phyloP scores from a whole-genome alignment of 2,329 filamentous ascomycete genomes.

The Albifimbria verrucaria region DNA sequence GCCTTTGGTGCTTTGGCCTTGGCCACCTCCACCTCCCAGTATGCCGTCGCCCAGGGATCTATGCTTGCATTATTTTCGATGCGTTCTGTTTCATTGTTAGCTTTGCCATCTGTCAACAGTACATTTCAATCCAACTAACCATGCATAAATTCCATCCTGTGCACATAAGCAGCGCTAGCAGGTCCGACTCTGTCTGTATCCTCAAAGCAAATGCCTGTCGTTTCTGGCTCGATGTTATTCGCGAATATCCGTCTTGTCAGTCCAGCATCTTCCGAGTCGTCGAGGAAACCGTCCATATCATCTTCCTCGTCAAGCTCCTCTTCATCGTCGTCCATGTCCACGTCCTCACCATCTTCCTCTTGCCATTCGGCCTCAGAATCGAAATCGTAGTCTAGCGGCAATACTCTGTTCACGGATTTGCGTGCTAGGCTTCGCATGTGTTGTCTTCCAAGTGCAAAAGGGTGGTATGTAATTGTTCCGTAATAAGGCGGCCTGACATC shows the following conservation, averaged over 20 bases:
- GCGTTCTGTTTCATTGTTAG: conserved; percentile 33
- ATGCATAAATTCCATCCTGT: conserved; percentile 72
- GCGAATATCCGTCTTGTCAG: conserved; percentile 54
- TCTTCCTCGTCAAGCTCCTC: conserved; percentile 74
- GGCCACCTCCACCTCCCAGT: conserved; percentile 64
- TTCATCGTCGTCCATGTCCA: conserved; percentile 64
- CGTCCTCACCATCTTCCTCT: conserved; percentile 67
- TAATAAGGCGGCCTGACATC: conserved; percentile 69
- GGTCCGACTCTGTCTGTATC: conserved; percentile 45
- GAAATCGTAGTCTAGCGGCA: conserved; percentile 75
- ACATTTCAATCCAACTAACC: conserved; percentile 43
- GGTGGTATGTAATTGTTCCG: conserved; percentile 66
- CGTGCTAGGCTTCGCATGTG: conserved; percentile 50
- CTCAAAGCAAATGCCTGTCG: conserved; percentile 83
- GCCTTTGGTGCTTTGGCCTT: conserved; percentile 22
- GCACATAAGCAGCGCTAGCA: conserved; percentile 51
- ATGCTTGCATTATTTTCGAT: conserved; percentile 56
- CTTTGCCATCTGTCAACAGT: too few species aligned
- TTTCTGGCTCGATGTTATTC: conserved; percentile 72
- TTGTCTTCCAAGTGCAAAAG: conserved; percentile 38
- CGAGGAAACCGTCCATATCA: conserved; percentile 86
- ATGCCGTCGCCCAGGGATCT: conserved; percentile 78
- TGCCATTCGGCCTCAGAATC: conserved; percentile 88
- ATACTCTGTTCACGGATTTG: conserved; percentile 49
- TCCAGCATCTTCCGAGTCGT: conserved; percentile 73